Conservation (phyloP, 192 early-diverging fungal species). For the Coemansia sp. region DNA sequence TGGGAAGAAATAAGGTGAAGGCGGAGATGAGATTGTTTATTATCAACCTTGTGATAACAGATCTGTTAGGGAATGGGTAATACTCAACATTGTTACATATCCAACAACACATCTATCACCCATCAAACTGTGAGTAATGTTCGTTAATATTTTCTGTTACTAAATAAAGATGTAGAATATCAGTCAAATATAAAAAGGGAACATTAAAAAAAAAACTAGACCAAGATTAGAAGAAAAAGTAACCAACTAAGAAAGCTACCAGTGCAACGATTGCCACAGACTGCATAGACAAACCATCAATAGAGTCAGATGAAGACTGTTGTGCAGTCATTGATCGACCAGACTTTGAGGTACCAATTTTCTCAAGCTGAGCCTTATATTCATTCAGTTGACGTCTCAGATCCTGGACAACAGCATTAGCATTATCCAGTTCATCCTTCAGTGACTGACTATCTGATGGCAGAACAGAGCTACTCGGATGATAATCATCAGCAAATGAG, state of each 20-base stretch:
- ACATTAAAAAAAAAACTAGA: background rate
- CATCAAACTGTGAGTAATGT: background rate
- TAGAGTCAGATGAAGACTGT: conserved; percentile 12
- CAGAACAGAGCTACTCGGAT: background rate
- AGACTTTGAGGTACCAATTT: conserved; percentile 1
- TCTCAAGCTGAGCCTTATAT: conserved; percentile 22
- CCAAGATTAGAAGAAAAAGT: conserved; percentile 60
- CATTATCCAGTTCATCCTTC: conserved; percentile 43
- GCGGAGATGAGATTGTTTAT: too few relatives aligned
- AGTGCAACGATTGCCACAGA: conserved; percentile 60
- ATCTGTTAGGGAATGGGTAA: background rate
- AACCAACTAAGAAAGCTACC: conserved; percentile 61
- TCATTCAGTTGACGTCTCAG: conserved; percentile 45
- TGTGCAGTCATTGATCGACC: background rate
- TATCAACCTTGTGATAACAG: too few relatives aligned
- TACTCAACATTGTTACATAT: background rate
- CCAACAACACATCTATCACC: background rate
- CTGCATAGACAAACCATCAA: conserved; percentile 64
- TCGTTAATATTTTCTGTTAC: background rate
- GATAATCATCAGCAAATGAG: conserved; percentile 5
- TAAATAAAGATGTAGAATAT: conserved; percentile 1
- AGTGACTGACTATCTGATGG: conserved; percentile 19
- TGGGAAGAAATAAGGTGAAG: too few relatives aligned
- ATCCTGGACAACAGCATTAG: conserved; percentile 31
- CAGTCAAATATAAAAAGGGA: background rate